Evolutionary conservation across 441 rosid genomes (phyloP).

Genomic region (Pelargonium citronellum): DNA sequence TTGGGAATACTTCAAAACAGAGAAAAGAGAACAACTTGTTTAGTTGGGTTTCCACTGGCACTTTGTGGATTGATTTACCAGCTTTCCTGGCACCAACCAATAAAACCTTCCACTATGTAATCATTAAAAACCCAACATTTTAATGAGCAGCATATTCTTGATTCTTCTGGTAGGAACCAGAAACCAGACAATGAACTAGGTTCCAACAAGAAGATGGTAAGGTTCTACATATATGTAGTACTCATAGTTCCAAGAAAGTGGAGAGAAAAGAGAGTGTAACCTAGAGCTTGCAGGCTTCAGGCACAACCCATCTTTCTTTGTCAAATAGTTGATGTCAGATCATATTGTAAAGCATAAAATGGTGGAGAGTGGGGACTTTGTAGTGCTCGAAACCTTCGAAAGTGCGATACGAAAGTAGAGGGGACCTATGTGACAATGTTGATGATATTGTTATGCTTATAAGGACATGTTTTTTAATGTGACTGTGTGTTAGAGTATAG

Average conservation of each 20-base stretch:
- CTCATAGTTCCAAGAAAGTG: neutral
- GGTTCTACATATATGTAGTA: neutral
- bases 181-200: neutral
- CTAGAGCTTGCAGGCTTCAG: neutral
- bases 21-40: constrained; percentile 24
- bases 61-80: neutral
- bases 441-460: neutral
- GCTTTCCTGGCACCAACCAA: constrained; percentile 4
- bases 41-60: constrained; percentile 12
- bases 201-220: neutral
- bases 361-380: neutral
- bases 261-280: neutral
- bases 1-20: constrained; percentile 22
- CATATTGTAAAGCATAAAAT: neutral
- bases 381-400: neutral
- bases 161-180: neutral
- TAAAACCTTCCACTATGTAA: neutral
- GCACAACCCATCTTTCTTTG: neutral
- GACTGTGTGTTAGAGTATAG: too few relatives aligned
- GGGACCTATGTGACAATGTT: neutral
- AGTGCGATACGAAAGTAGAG: neutral
- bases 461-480: neutral
- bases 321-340: neutral
- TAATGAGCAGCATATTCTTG: neutral
- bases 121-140: neutral